Evolutionary conservation across 2,329 filamentous ascomycete species (phyloP).

Genomic region (Emydomyces testavorans): DNA sequence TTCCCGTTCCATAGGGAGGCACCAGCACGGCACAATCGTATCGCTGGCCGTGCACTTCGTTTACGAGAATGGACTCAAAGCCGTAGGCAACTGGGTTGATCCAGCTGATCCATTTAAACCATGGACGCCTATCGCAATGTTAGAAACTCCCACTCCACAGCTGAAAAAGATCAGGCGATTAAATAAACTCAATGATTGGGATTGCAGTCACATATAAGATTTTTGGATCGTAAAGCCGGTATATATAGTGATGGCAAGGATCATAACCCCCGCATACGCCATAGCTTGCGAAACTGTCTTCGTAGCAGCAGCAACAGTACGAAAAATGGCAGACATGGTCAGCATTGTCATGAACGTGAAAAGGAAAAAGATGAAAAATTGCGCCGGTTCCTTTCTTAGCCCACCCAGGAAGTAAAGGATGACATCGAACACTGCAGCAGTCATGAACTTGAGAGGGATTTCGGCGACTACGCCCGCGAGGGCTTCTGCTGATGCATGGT

Average conservation of each 20-base stretch:
- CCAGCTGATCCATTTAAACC: constrained; percentile 58
- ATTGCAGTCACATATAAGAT: constrained; percentile 18
- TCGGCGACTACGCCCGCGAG: constrained; percentile 76
- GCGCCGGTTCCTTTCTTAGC: constrained; percentile 37
- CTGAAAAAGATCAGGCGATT: background rate
- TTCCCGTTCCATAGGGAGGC: constrained; percentile 37
- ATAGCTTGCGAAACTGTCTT: constrained; percentile 54
- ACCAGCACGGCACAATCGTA: constrained; percentile 45
- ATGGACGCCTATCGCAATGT: constrained; percentile 37
- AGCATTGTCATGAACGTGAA: constrained; percentile 51
- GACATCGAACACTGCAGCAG: constrained; percentile 65
- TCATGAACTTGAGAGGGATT: constrained; percentile 68
- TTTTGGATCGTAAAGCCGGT: constrained; percentile 53
- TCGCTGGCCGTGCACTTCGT: constrained; percentile 47
- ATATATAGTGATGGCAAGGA: constrained; percentile 51
- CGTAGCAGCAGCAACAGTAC: constrained; percentile 48
- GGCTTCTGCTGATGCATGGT: constrained; percentile 80
- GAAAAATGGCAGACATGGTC: constrained; percentile 48
- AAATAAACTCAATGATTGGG: background rate
- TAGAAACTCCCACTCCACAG: constrained; percentile 14
- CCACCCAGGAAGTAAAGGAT: constrained; percentile 80
- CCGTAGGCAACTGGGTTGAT: constrained; percentile 55
- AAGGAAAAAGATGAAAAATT: constrained; percentile 54
- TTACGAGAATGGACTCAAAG: constrained; percentile 49
- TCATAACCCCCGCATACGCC: constrained; percentile 42